These are phyloP conservation scores for Earliella scabrosa DNA, from an alignment of 1,284 basidiomycete genomes.

Conservation along the genomic window DNA sequence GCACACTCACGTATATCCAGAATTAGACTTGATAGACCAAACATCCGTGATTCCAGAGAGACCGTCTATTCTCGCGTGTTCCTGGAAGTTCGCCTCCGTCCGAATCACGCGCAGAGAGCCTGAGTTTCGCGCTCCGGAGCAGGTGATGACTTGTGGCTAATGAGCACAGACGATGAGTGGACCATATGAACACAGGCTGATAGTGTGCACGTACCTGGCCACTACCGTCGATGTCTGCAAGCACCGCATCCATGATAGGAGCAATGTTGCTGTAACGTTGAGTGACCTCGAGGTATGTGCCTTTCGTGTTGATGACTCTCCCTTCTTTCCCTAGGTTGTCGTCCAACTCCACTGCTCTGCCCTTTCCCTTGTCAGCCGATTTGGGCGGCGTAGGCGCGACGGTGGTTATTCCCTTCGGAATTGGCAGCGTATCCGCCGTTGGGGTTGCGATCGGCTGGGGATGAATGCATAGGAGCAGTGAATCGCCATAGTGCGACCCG, in stretches of 20 bases:
- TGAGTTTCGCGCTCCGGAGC: constrained; percentile 83
- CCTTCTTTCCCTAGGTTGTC: constrained; percentile 38
- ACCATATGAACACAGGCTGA: not conserved
- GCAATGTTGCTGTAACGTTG: constrained; percentile 82
- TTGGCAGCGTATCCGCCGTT: constrained; percentile 52
- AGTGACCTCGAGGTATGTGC: constrained; percentile 59
- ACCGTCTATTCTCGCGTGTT: constrained; percentile 65
- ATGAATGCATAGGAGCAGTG: constrained; percentile 72
- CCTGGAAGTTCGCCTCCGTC: constrained; percentile 85
- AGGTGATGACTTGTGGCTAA: constrained; percentile 85
- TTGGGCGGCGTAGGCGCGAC: constrained; percentile 36
- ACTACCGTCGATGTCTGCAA: constrained; percentile 77
- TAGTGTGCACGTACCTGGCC: constrained; percentile 63
- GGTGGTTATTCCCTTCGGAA: constrained; percentile 50
- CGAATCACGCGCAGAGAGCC: constrained; percentile 85
- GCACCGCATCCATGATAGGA: constrained; percentile 84
- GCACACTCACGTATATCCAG: constrained; percentile 52
- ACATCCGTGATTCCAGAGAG: constrained; percentile 61
- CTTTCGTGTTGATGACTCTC: constrained; percentile 53
- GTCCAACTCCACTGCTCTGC: constrained; percentile 20
- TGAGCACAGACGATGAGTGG: too few species aligned
- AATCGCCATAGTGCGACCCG: constrained; percentile 85
- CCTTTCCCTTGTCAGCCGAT: constrained; percentile 20
- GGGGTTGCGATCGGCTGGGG: constrained; percentile 45
- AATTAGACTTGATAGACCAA: constrained; percentile 66